These are phyloP conservation scores for Leptographium lundbergii DNA, from an alignment of 2,329 filamentous ascomycete genomes.

Conservation along the genomic window DNA sequence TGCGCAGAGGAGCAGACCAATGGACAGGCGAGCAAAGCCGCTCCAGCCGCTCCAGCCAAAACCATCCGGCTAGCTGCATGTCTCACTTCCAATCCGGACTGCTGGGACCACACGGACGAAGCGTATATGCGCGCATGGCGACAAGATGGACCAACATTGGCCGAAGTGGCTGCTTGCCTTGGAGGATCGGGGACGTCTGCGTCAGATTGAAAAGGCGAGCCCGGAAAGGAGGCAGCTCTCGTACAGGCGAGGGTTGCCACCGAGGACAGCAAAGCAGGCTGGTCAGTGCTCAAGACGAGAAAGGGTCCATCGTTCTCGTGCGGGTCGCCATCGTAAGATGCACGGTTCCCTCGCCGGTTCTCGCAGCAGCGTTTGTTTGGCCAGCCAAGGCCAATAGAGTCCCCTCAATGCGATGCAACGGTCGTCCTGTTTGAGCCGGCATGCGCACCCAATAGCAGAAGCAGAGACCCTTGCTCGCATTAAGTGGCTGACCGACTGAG, in stretches of 20 bases:
- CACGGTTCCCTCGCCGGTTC: not conserved
- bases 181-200: not conserved
- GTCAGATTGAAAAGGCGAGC: not conserved
- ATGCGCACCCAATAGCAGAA: not conserved
- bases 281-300: not conserved
- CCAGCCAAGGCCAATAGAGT: not conserved
- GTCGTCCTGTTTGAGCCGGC: not conserved
- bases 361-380: not conserved
- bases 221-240: too few relatives aligned
- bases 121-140: not conserved
- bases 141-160: not conserved
- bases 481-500: not conserved
- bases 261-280: not conserved
- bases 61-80: not conserved
- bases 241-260: too few relatives aligned
- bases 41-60: not conserved
- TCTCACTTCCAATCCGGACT: not conserved
- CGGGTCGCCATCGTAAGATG: not conserved
- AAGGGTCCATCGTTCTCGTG: not conserved
- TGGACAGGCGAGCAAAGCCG: not conserved
- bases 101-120: not conserved
- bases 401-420: not conserved
- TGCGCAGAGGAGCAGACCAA: not conserved
- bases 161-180: not conserved
- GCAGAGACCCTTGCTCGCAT: not conserved